Base-by-base conservation (phyloP, 768 basidiomycete genomes). In the Clathrus columnatus region DNA sequence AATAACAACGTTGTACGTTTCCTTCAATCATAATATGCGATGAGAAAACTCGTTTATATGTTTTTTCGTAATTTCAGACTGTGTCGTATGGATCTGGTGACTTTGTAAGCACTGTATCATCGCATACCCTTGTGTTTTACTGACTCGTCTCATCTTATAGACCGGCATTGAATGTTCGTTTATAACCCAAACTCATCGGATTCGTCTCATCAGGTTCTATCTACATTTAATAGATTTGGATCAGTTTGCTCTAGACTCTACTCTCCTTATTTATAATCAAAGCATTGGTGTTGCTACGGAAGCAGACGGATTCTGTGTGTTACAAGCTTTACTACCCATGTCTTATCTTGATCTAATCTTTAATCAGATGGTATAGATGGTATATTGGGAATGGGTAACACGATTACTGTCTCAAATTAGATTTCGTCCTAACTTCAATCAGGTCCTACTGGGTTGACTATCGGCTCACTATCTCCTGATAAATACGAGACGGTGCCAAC, bases 201-300 rank as follows among this genome's bases (percentile, higher is more conserved):
- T 18, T 6, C n/a, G n/a, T n/a, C n/a, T 30, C 16, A 21, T n/a
- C 17, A 36, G 14, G 7, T 26, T 11, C 10, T 24, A 1, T 29
- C n/a, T 11, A n/a, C 18, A 4, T 14, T 2, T 4, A 14, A 2
- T 44, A 55, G 54, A 47, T 42, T 20, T 36, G 11, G 69, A 70
- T 42, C 59, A 61, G 44, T 64, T 67, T 23, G 59, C 64, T 7
- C 49, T 70, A 21, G 59, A 64, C 11, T 28, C 60, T 17, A 52
- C 48, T 41, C 58, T 71, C 30, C 58, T 64, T 48, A 61, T 70
- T 53, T 24, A 30, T 7, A 61, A 61, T 20, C 69, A 69, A 46
- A 63, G 64, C 4, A 70, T 70, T n/a, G 65, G 64, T 58, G 58
- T 67, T 58, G 27, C 62, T 7, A 27, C 28, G 17, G 6, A 8